Evolutionary conservation across 148 eudicot species (phyloP), one percentile per base, ranked within the genome.

Genomic region (Cornus controversa): DNA sequence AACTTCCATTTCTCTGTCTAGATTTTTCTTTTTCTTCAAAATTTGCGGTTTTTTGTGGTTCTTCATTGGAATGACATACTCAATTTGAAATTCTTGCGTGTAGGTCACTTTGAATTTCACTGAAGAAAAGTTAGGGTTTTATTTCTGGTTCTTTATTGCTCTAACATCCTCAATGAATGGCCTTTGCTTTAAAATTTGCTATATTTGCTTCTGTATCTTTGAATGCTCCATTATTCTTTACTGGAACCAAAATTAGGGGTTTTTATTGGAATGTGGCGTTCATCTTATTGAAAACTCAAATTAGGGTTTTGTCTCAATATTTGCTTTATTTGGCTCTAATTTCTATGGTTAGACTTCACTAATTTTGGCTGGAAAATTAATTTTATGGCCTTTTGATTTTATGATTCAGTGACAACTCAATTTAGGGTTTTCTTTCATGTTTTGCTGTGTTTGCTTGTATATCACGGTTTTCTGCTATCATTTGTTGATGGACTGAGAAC

Each of bases 231-330:
- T 28, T 54, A 60, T 62, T 11, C 29, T 45, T 47, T 69, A n/a
- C 72, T 5, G 28, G 60, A 57, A 28, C 42, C 27, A 54, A 15
- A 57, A 73, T 76, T 87, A 82, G 84, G 80, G 84, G 57, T 82
- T 75, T 53, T n/a, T 4, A 11, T 60, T 20, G 57, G 57, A 40
- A 40, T 40, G 34, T 31, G 34, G 2, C 34, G 9, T 1, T 54
- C 3, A 54, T 54, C 15, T 14, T 18, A 54, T 16, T 27, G 24
- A 16, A 14, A 29, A 8, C 2, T 18, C 10, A 65, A 78, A 45
- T 72, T 78, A 10, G 24, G 66, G 15, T 26, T 72, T 54, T 47
- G 34, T 26, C 14, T 71, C 53, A 14, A 71, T 29, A 54, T 20
- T 50, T 75, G 50, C 34, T 15, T 11, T 54, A 6, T 68, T 47